These are phyloP conservation scores for Lachancea cidri DNA, from an alignment of 805 yeast genomes.

Conservation along the genomic window DNA sequence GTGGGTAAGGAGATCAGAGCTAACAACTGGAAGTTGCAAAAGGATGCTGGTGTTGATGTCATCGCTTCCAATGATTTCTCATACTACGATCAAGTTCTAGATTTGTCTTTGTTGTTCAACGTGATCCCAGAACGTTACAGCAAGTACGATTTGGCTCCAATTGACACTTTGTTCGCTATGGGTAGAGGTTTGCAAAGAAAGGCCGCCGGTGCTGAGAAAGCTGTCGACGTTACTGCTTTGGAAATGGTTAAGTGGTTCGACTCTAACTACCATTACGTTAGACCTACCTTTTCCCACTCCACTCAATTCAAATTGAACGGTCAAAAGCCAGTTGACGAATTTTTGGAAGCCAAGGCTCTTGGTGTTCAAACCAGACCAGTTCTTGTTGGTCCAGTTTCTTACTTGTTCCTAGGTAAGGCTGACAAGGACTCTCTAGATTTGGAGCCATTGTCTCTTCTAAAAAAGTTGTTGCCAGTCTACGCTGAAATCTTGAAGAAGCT, in stretches of 20 bases:
- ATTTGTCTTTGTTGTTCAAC: slow-evolving; percentile 86
- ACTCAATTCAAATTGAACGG: slow-evolving; percentile 96
- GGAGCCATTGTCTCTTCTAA: slow-evolving; percentile 86
- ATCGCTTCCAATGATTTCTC: slow-evolving; percentile 98
- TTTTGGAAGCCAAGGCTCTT: slow-evolving; percentile 92
- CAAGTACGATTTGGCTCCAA: slow-evolving; percentile 79
- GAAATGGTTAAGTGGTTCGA: slow-evolving; percentile 99
- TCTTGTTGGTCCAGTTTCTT: slow-evolving; percentile 92
- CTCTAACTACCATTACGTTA: slow-evolving; percentile 98
- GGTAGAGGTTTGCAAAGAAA: slow-evolving; percentile 99
- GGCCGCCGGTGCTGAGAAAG: slow-evolving; percentile 79
- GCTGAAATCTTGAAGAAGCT: slow-evolving; percentile 82
- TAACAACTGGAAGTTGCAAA: slow-evolving; percentile 95
- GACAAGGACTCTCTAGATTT: slow-evolving; percentile 96
- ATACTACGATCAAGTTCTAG: slow-evolving; percentile 95
- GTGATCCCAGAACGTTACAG: slow-evolving; percentile 96
- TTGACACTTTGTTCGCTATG: slow-evolving; percentile 96
- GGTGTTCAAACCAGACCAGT: slow-evolving; percentile 99
- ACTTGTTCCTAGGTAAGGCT: slow-evolving; percentile 92
- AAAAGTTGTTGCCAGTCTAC: slow-evolving; percentile 90
- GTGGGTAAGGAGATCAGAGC: slow-evolving; percentile 95
- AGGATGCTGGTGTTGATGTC: slow-evolving; percentile 94
- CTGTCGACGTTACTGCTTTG: slow-evolving; percentile 97
- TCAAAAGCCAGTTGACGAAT: slow-evolving; percentile 95
- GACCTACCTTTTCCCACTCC: slow-evolving; percentile 96